Conservation (phyloP, 202 grass and related monocot genomes). For the Panicum hallii region DNA sequence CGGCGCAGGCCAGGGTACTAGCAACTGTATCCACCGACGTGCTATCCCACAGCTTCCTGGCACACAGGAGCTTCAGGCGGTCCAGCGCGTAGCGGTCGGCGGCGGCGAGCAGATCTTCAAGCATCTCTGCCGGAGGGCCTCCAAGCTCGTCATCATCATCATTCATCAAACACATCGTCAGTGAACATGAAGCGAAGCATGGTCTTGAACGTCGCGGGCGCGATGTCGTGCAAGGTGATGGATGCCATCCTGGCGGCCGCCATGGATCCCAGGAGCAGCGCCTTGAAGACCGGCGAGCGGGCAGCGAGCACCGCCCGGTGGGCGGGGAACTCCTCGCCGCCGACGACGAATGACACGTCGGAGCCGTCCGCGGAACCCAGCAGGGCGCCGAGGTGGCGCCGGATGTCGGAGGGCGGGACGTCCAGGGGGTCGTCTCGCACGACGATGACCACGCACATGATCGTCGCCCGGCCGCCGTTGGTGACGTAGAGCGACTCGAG, state of each 20-base stretch:
- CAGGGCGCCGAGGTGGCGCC: background rate
- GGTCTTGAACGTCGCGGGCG: background rate
- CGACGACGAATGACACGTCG: slow-evolving; percentile 39
- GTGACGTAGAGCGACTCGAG: background rate
- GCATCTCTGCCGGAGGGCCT: background rate
- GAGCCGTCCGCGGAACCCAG: background rate
- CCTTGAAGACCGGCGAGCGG: slow-evolving; percentile 39
- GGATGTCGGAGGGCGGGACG: slow-evolving; percentile 2
- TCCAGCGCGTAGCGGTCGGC: slow-evolving; percentile 39
- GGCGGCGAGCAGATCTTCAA: slow-evolving; percentile 19
- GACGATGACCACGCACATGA: background rate
- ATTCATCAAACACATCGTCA: background rate
- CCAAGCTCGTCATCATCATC: background rate
- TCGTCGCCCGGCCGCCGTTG: background rate
- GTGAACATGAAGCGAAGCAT: slow-evolving; percentile 49
- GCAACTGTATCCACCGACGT: background rate
- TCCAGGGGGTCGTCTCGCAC: background rate
- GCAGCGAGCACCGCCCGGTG: slow-evolving; percentile 27
- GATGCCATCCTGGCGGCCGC: background rate
- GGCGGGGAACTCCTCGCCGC: slow-evolving; percentile 34
- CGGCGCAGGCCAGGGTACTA: background rate
- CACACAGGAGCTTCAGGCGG: slow-evolving; percentile 43
- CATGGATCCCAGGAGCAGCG: slow-evolving; percentile 39
- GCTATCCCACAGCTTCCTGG: background rate
- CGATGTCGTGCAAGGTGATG: slow-evolving; percentile 36